Conservation (phyloP, 495 filamentous ascomycete genomes). For the Hyaloscypha bicolor region DNA sequence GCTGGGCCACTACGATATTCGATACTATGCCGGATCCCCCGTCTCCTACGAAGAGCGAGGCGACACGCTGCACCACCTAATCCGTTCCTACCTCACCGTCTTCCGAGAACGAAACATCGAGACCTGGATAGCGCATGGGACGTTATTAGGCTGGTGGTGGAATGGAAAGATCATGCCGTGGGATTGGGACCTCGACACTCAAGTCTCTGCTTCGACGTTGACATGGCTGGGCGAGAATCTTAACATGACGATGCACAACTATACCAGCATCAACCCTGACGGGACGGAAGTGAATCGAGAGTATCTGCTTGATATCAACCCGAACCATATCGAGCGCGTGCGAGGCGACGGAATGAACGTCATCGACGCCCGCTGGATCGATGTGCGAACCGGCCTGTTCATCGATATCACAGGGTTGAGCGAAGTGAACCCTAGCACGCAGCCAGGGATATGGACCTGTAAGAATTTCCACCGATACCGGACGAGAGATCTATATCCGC, state of each 20-base stretch:
- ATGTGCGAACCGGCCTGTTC: conserved; percentile 74
- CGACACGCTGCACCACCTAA: conserved; percentile 65
- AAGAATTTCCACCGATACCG: conserved; percentile 80
- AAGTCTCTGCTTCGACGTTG: conserved; percentile 68
- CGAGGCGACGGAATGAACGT: conserved; percentile 73
- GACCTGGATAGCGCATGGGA: conserved; percentile 89
- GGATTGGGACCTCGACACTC: conserved; percentile 88
- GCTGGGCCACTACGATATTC: conserved; percentile 71
- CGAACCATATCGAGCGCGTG: conserved; percentile 59
- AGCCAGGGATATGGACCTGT: conserved; percentile 73
- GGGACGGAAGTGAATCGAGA: conserved; percentile 45
- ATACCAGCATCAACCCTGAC: conserved; percentile 37
- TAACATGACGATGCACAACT: conserved; percentile 67
- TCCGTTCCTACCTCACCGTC: conserved; percentile 72
- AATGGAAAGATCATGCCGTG: conserved; percentile 81
- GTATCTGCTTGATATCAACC: conserved; percentile 82
- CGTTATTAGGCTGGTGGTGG: conserved; percentile 91
- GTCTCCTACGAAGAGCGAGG: conserved; percentile 66
- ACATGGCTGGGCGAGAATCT: conserved; percentile 60
- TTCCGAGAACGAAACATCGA: conserved; percentile 65
- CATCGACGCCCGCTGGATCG: conserved; percentile 87
- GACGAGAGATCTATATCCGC: conserved; percentile 73
- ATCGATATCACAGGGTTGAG: conserved; percentile 86
- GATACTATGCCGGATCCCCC: conserved; percentile 60
- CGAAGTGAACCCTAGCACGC: conserved; percentile 59